Base-by-base conservation (phyloP, 352 stramenopile genomes). In the Phytophthora parvispora region DNA sequence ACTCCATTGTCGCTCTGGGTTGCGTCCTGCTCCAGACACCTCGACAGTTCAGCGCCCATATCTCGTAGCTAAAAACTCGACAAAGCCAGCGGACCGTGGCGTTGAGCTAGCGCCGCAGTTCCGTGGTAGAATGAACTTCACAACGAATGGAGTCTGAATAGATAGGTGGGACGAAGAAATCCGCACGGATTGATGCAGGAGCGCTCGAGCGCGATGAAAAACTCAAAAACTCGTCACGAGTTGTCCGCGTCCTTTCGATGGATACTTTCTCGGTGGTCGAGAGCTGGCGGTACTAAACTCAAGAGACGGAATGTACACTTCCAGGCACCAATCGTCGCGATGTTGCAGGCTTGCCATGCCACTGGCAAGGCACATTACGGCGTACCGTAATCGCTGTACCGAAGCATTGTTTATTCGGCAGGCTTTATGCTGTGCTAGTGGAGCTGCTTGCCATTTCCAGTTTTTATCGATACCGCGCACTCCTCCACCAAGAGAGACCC, bases 21-120 rank as follows among this genome's bases (percentile, higher is more conserved):
- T 2, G 67, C 75, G 50, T 88, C 80, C 51, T 86, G 75, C 58
- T 84, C 80, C 5, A 86, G 53, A 48, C 48, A 78, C 36, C 59
- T 69, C 27, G 80, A 86, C 40, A 88, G 53, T 49, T 86, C 80
- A 5, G 69, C 75, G 12, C 80, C 80, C 80, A 88, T 88, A 22
- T 34, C 25, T 31, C 32, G 42, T 27, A 6, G 16, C 6, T 28
- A 28, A 40, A 47, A 43, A 16, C 15, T 27, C 43, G n/a, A 13
- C 12, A 36, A 48, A 22, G n/a, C 18, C 58, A 15, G 24, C n/a
- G 56, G 52, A 6, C 24, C 27, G 32, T 40, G 40, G 18, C 27
- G 27, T 24, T 2, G 9, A 52, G 32, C 4, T 52, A 28, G 7
- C 28, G n/a, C 48, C 48, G 45, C 50, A 20, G 50, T 28, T 43